Evolutionary conservation across 495 filamentous ascomycete genomes (phyloP).

Genomic region (Physcia stellaris): DNA sequence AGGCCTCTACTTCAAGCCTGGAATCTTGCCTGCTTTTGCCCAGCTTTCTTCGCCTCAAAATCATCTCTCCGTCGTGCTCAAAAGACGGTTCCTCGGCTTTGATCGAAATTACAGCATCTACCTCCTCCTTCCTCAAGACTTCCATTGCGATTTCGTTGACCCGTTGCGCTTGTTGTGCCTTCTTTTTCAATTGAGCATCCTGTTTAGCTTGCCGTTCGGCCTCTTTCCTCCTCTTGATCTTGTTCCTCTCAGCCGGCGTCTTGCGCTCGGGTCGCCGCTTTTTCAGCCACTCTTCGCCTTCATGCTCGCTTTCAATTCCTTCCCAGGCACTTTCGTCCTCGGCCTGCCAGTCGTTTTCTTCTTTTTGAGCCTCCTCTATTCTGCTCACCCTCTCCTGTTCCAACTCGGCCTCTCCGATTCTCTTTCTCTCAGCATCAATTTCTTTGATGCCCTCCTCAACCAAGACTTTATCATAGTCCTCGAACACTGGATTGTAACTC

Average conservation of each 20-base stretch:
- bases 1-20: background rate
- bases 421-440: constrained; percentile 65
- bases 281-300: constrained; percentile 45
- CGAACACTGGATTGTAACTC: constrained; percentile 82
- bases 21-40: constrained; percentile 51
- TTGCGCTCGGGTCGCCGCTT: constrained; percentile 69
- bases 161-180: constrained; percentile 48
- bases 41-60: constrained; percentile 58
- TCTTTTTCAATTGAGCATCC: constrained; percentile 57
- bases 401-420: constrained; percentile 50
- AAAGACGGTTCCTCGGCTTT: constrained; percentile 29
- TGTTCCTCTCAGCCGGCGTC: constrained; percentile 74
- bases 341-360: constrained; percentile 54
- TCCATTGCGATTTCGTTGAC: constrained; percentile 52
- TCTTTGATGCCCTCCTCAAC: constrained; percentile 61
- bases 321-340: constrained; percentile 86
- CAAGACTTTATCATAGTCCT: constrained; percentile 68
- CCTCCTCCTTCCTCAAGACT: constrained; percentile 43
- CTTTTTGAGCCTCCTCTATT: constrained; percentile 42
- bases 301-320: constrained; percentile 60
- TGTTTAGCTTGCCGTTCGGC: constrained; percentile 58
- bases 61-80: constrained; percentile 42
- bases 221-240: constrained; percentile 73
- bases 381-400: constrained; percentile 39
- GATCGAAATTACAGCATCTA: constrained; percentile 22